Conservation (phyloP, 805 yeast genomes). For the Wickerhamomyces bisporus region DNA sequence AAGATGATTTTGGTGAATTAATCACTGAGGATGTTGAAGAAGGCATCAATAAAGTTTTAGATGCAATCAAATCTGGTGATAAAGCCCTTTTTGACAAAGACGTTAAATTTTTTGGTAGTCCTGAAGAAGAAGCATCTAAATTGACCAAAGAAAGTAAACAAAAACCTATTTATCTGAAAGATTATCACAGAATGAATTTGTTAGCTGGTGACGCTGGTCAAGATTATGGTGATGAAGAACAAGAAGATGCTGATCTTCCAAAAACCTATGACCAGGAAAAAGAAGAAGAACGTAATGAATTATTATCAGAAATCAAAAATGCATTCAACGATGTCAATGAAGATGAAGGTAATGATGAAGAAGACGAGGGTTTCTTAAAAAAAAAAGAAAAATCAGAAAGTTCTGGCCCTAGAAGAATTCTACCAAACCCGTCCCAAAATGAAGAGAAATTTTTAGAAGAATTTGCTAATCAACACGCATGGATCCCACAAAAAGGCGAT, state of each 20-base stretch:
- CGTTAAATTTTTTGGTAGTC: conserved; percentile 68
- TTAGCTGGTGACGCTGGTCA: conserved; percentile 55
- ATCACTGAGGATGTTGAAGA: conserved; percentile 80
- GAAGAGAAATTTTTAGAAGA: conserved; percentile 68
- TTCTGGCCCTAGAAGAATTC: conserved; percentile 21
- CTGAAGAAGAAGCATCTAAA: conserved; percentile 35
- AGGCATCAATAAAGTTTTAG: conserved; percentile 68
- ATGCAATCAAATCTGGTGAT: conserved; percentile 67
- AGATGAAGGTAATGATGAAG: conserved; percentile 35
- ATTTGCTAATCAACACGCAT: conserved; percentile 73
- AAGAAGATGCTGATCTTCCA: conserved; percentile 40
- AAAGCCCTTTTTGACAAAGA: conserved; percentile 59
- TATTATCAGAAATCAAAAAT: conserved; percentile 72
- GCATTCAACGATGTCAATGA: conserved; percentile 50
- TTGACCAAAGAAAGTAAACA: conserved; percentile 26
- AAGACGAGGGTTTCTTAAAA: conserved; percentile 47
- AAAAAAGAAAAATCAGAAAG: conserved; percentile 41
- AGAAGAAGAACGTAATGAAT: conserved; percentile 63
- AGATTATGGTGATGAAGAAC: conserved; percentile 47
- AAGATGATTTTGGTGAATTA: conserved; percentile 88
- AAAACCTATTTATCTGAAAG: conserved; percentile 85
- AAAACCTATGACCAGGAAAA: conserved; percentile 74
- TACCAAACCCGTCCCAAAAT: conserved; percentile 65
- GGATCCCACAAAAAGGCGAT: conserved; percentile 77
- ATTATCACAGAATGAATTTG: conserved; percentile 82